Evolutionary conservation across 2,329 filamentous ascomycete species (phyloP).

Genomic region (Clonostachys rhizophaga): DNA sequence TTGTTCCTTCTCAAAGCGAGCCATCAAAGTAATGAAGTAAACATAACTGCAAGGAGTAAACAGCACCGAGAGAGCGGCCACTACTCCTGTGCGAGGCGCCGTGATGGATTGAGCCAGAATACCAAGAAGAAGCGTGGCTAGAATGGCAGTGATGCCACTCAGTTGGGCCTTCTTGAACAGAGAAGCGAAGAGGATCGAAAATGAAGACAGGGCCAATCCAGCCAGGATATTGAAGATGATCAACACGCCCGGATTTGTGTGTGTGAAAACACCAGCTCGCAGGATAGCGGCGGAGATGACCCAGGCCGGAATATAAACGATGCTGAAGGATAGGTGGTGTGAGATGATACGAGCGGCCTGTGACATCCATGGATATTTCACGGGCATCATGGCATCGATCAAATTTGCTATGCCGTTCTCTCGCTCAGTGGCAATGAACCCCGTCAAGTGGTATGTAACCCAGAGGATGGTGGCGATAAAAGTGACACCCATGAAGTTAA

Average conservation of each 20-base stretch:
- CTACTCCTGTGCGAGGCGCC: constrained; percentile 55
- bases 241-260: constrained; percentile 60
- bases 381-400: constrained; percentile 88
- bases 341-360: constrained; percentile 74
- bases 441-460: constrained; percentile 81
- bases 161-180: constrained; percentile 87
- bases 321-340: constrained; percentile 74
- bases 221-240: constrained; percentile 70
- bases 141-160: constrained; percentile 74
- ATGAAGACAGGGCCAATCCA: constrained; percentile 74
- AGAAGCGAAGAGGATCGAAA: constrained; percentile 74
- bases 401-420: constrained; percentile 85
- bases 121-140: constrained; percentile 69
- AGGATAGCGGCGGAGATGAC: constrained; percentile 68
- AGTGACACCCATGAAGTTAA: constrained; percentile 71
- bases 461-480: constrained; percentile 79
- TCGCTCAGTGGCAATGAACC: constrained; percentile 79
- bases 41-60: constrained; percentile 89
- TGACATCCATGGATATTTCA: constrained; percentile 67
- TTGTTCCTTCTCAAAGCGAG: constrained; percentile 66
- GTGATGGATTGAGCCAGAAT: constrained; percentile 76
- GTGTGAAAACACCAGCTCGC: constrained; percentile 56
- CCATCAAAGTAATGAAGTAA: constrained; percentile 71
- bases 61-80: constrained; percentile 66
- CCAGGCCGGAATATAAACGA: constrained; percentile 81